Evolutionary conservation across 1,284 basidiomycete genomes (phyloP), one percentile per base, ranked within the genome.

Genomic region (Wolfiporia cocos): DNA sequence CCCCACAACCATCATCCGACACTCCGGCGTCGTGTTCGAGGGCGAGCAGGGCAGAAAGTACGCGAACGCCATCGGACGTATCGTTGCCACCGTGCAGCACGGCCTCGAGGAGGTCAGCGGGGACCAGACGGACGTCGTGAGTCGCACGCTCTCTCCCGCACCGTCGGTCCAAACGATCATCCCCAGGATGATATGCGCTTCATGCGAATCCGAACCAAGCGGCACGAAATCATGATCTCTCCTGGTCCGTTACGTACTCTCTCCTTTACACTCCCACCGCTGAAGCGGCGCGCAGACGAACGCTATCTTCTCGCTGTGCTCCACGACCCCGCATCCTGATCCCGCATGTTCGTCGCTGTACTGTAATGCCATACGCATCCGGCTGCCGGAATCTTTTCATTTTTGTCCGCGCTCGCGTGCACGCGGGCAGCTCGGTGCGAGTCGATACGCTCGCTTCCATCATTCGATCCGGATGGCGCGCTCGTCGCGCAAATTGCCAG

Each of bases 141-240:
- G 70, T 69, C 46, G 35, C 44, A 14, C 37, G 43, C 49, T 26
- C 26, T 31, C 26, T 37, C 23, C n/a, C 11, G 21, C 14, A 15
- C 37, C 34, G 7, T 10, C 5, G n/a, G 34, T 32, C 23, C 32
- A 47, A 22, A 23, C 21, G 17, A 15, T 20, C 18, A 40, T 22
- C 20, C 24, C 19, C 51, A 94, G 91, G 92, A 95, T 58, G 85
- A 90, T 41, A 71, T 95, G 39, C 76, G 80, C 45, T 92, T 96
- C 57, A 80, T 96, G 76, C 72, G 92, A 39, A 92, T 96, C 64
- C 76, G 93, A 38, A 95, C 92, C 41, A 89, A 81, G 59, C 76
- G 86, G 43, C 92, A 96, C 61, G 93, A 96, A 59, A 71, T 96
- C 45, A 90, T 96, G 79, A 92, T 96, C 48, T 92, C 92, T 3